Evolutionary conservation across 176 grass and related monocot species (phyloP).

Genomic region (Poa pratensis): DNA sequence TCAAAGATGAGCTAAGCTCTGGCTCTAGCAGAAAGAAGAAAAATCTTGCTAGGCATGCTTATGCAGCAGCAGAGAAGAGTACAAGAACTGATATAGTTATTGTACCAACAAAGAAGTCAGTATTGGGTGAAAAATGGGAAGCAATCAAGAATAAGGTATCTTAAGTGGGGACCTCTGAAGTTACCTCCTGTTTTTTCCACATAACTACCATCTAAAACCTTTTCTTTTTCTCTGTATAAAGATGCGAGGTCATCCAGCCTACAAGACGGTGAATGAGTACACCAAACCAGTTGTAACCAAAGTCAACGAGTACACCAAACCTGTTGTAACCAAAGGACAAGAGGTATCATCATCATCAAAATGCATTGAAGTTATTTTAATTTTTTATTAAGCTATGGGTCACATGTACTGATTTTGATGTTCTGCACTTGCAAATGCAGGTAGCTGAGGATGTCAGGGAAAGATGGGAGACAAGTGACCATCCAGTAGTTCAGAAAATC

Average conservation of each 20-base stretch:
- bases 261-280: conserved; percentile 61
- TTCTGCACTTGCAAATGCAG: conserved; percentile 52
- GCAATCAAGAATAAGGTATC: conserved; percentile 88
- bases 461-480: conserved; percentile 96
- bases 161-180: not conserved
- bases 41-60: conserved; percentile 54
- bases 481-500: conserved; percentile 78
- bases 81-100: conserved; percentile 73
- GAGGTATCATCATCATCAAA: conserved; percentile 56
- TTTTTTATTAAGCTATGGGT: conserved; percentile 35
- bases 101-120: conserved; percentile 74
- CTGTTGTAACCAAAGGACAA: conserved; percentile 72
- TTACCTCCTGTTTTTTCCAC: not conserved
- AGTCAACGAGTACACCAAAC: conserved; percentile 69
- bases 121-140: conserved; percentile 92
- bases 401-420: not conserved
- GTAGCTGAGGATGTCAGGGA: conserved; percentile 94
- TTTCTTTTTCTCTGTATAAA: conserved; percentile 45
- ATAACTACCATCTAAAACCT: conserved; percentile 33
- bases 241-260: conserved; percentile 67
- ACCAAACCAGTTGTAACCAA: conserved; percentile 68
- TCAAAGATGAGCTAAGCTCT: conserved; percentile 76
- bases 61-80: conserved; percentile 62
- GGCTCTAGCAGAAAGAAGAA: conserved; percentile 63
- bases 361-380: not conserved